Evolutionary conservation across 371 early-diverging fungal genomes (phyloP), one percentile per base, ranked within the genome.

Genomic region (Batkoa obscura): DNA sequence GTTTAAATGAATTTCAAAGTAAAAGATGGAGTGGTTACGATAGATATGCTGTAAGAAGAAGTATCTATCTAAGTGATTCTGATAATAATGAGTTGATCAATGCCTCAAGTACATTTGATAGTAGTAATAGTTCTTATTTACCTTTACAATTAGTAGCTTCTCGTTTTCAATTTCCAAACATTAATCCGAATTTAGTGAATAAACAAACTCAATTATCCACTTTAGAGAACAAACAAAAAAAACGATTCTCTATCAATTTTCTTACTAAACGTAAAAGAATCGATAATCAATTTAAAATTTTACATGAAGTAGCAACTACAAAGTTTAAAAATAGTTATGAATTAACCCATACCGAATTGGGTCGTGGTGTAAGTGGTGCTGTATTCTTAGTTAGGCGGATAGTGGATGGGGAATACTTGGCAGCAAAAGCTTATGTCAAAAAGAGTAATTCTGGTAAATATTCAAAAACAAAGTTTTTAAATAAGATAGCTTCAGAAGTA

Each of bases 11-110:
- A 23, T 23, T 23, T 23, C 23, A 23, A 23, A 23, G 23, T 23
- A 53, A 53, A 23, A 5, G 53, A 8, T 37, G 35, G 38, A 53
- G 53, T 53, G 53, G 53, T 3, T 53, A 53, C 36, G 53, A 53
- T 15, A 17, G 53, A 23, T 53, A 53, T 39, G 53, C 42, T 12
- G 30, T 53, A 35, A 36, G 53, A 3, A 36, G 53, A 38, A 53
- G 53, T 31, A 2, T 53, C 12, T 53, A 53, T 39, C n/a, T 39
- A 2, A 13, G 32, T 30, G 53, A 53, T 15, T 53, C 53, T n/a
- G 23, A 23, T 23, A 23, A 23, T 23, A 23, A 23, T 23, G 35
- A 33, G 9, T 17, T 34, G 6, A 39, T n/a, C 3, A 38, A 17
- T 53, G 17, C 53, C 39, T 13, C 53, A 3, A 38, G 38, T 6